phyloP scores from a whole-genome alignment of 2,329 filamentous ascomycete genomes.

The Cordyceps fumosorosea region DNA sequence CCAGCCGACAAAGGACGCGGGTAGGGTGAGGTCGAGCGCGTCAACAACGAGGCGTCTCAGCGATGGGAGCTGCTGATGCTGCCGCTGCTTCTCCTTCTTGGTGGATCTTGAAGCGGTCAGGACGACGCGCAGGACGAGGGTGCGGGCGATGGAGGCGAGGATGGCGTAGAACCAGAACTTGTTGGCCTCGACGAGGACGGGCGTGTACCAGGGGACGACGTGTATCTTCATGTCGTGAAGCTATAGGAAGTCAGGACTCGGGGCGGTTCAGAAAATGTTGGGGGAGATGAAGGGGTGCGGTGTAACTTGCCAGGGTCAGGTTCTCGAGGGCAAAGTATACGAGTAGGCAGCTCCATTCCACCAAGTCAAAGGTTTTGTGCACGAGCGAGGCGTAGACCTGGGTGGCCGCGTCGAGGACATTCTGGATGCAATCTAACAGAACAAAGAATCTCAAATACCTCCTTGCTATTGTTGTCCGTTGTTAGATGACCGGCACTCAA shows the following conservation, averaged over 20 bases:
- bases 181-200: conserved; percentile 12
- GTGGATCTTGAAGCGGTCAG: neutral
- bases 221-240: conserved; percentile 12
- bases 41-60: conserved; percentile 3
- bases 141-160: conserved; percentile 9
- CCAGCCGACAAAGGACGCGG: conserved; percentile 13
- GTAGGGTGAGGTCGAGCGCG: conserved; percentile 8
- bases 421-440: conserved; percentile 9
- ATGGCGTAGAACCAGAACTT: conserved; percentile 15
- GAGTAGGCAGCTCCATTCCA: conserved; percentile 12
- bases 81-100: neutral
- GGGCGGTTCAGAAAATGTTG: no score
- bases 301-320: conserved; percentile 6
- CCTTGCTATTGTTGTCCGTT: neutral
- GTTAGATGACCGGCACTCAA: neutral
- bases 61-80: neutral
- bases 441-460: conserved; percentile 13
- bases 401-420: neutral
- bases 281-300: neutral
- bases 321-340: conserved; percentile 13
- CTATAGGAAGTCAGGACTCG: neutral
- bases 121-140: neutral
- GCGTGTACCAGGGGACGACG: conserved; percentile 11
- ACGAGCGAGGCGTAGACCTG: neutral
- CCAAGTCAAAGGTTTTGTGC: neutral